A percentile compares a stretch with the other conserved stretches of the same genome.
Conservation (phyloP, 352 stramenopile genomes). For the Phytopythium vexans region DNA sequence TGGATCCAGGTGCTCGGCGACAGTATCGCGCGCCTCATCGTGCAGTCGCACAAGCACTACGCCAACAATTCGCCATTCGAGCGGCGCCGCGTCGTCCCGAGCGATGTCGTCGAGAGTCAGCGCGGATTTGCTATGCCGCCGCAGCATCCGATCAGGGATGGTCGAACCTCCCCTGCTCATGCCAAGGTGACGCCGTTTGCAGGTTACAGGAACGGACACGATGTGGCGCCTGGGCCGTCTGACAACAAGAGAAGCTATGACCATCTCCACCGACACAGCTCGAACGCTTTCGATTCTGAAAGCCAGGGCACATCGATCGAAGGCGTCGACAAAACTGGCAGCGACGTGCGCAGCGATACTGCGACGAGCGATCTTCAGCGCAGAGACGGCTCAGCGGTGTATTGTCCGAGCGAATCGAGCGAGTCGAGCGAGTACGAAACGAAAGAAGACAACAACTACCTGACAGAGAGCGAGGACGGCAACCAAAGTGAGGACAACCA, state of each 20-base stretch:
- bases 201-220: slow-evolving; percentile 1
- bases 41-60: slow-evolving; percentile 30
- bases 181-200: slow-evolving; percentile 5
- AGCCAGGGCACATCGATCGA: neutral
- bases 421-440: slow-evolving; percentile 11
- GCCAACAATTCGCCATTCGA: slow-evolving; percentile 11
- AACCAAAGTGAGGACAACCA: slow-evolving; percentile 17
- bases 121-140: neutral
- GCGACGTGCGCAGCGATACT: slow-evolving; percentile 8
- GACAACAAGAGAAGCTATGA: slow-evolving; percentile 7
- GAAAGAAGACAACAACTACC: slow-evolving; percentile 17
- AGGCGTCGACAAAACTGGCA: slow-evolving; percentile 1
- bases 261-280: no score
- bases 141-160: slow-evolving; percentile 15
- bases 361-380: neutral
- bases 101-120: neutral
- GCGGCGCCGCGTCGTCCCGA: neutral
- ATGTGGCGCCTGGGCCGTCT: slow-evolving; percentile 9
- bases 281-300: no score
- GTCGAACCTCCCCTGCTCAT: slow-evolving; percentile 2
- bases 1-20: slow-evolving; percentile 49
- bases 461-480: slow-evolving; percentile 16
- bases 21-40: slow-evolving; percentile 42
- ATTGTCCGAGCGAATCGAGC: slow-evolving; percentile 16
- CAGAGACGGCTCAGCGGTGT: no score